Percentiles rank a stretch among this genome's conserved stretches.
These are phyloP conservation scores for Trypethelium eluteriae DNA, from an alignment of 495 filamentous ascomycete species.

Conservation along the genomic window DNA sequence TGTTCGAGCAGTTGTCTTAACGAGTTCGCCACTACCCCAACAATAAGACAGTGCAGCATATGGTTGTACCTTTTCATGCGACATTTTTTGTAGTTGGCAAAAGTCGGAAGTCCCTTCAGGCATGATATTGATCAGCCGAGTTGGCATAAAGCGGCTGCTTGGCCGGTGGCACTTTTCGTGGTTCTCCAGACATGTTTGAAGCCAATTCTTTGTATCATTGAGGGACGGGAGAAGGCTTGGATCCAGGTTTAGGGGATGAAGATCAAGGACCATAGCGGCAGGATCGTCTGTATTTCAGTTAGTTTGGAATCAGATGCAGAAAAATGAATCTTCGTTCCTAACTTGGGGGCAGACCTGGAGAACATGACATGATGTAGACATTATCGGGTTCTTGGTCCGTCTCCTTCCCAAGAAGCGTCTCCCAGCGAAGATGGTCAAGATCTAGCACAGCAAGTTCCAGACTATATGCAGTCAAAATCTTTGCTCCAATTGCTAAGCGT, in stretches of 20 bases:
- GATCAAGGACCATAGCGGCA: neutral
- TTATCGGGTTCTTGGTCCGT: constrained; percentile 1
- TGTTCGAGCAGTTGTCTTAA: neutral
- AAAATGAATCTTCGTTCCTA: constrained; percentile 1
- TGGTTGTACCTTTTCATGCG: no score
- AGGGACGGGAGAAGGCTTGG: neutral
- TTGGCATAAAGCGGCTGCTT: constrained; percentile 1
- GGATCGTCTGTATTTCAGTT: constrained; percentile 1
- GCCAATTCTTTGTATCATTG: constrained; percentile 1
- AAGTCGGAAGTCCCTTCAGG: neutral
- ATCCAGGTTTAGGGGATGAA: constrained; percentile 1
- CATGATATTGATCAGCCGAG: constrained; percentile 1
- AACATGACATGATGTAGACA: constrained; percentile 1
- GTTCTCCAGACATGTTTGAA: constrained; percentile 1
- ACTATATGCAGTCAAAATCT: constrained; percentile 1
- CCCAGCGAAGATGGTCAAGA: neutral
- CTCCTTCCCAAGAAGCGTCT: neutral
- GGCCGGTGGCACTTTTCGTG: neutral
- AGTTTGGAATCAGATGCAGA: constrained; percentile 1
- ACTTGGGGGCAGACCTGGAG: neutral
- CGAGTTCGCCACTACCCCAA: neutral
- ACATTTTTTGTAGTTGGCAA: constrained; percentile 1
- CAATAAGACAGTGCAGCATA: constrained; percentile 13
- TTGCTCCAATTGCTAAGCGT: constrained; percentile 1
- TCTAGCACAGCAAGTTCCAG: constrained; percentile 1